Evolutionary conservation across 106 monocot genomes (phyloP).

Genomic region (Acanthochlamys bracteata): DNA sequence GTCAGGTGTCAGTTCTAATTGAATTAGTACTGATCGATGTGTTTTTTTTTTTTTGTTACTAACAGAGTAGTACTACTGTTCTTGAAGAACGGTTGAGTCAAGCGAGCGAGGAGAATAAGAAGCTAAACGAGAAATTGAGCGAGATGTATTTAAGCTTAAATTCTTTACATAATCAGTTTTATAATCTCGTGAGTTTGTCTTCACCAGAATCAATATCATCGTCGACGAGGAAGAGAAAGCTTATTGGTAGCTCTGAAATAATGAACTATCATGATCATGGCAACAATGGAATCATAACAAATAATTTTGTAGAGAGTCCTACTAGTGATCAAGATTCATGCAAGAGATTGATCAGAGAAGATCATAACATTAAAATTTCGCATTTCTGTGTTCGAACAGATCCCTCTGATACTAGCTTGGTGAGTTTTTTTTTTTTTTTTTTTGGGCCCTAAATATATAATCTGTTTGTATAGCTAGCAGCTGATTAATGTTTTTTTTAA

Average conservation of each 20-base stretch:
- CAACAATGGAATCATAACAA: neutral
- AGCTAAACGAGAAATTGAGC: constrained; percentile 34
- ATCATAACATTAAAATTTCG: constrained; percentile 25
- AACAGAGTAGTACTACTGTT: neutral
- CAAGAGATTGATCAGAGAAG: constrained; percentile 17
- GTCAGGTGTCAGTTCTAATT: too few species aligned
- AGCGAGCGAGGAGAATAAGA: constrained; percentile 50
- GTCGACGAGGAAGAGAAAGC: constrained; percentile 24
- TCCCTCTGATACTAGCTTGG: constrained; percentile 44
- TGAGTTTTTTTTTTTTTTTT: constrained; percentile 12
- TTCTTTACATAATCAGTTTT: constrained; percentile 20
- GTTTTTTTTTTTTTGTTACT: neutral
- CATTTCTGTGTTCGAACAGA: constrained; percentile 29
- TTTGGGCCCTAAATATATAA: neutral
- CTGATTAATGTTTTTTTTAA: too few species aligned
- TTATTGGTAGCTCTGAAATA: constrained; percentile 1
- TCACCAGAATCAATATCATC: constrained; percentile 1
- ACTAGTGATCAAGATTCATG: constrained; percentile 22
- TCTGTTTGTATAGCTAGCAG: neutral
- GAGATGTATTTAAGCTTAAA: constrained; percentile 21
- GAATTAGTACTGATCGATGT: neutral
- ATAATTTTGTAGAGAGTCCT: neutral
- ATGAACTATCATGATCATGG: neutral
- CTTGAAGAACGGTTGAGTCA: constrained; percentile 27
- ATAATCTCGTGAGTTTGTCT: constrained; percentile 18